Conservation (phyloP, 495 filamentous ascomycete genomes). For the Hypomontagnella monticulosa region DNA sequence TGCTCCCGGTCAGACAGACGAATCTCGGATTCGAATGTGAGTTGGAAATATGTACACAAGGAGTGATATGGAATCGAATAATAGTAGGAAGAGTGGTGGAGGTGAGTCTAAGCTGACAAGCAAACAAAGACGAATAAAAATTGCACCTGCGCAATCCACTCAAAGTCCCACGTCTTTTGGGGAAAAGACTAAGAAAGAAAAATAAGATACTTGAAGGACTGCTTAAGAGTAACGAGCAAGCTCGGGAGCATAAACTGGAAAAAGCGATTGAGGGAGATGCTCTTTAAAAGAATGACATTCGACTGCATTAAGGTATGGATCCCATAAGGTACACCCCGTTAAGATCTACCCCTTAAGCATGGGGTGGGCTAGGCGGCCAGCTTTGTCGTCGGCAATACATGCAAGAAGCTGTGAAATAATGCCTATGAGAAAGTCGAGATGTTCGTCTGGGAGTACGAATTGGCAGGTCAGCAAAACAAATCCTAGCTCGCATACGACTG, state of each 20-base stretch:
- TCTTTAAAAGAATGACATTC: constrained; percentile 15
- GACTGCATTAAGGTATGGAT: constrained; percentile 7
- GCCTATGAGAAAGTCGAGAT: constrained; percentile 22
- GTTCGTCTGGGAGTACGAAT: constrained; percentile 25
- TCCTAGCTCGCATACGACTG: constrained; percentile 19
- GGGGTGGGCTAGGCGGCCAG: constrained; percentile 12
- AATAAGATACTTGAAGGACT: constrained; percentile 16
- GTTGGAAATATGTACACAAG: constrained; percentile 17
- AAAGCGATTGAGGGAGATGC: constrained; percentile 21
- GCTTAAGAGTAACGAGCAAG: constrained; percentile 19
- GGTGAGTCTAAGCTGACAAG: constrained; percentile 15
- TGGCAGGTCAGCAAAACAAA: constrained; percentile 21
- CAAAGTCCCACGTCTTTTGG: constrained; percentile 26
- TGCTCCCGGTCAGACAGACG: neutral
- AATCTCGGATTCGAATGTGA: constrained; percentile 35
- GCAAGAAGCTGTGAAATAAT: constrained; percentile 12
- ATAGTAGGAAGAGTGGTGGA: constrained; percentile 4
- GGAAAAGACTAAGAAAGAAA: constrained; percentile 22
- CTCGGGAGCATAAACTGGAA: constrained; percentile 6
- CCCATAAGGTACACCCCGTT: constrained; percentile 20
- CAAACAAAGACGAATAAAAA: constrained; percentile 15
- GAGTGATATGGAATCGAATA: constrained; percentile 6
- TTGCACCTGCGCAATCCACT: constrained; percentile 21
- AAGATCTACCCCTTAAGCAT: constrained; percentile 39
- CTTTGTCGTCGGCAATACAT: constrained; percentile 19